Evolutionary conservation across 306 rosid species (phyloP), one percentile per base, ranked within the genome.

Genomic region (Vachellia pachyceras): DNA sequence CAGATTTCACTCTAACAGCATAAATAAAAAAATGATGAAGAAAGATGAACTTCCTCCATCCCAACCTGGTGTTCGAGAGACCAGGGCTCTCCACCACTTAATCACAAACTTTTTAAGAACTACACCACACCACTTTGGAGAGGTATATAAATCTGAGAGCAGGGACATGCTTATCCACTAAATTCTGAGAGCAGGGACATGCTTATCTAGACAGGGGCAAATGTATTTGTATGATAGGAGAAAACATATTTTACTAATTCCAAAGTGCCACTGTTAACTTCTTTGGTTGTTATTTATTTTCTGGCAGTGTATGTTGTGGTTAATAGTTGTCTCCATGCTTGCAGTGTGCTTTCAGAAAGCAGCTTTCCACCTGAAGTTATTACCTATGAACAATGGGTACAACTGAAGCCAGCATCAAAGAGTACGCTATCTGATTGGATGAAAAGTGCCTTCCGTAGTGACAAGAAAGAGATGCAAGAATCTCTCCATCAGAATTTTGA

Each of bases 361-460:
- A 3, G 75, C 85, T 91, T 93, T 80, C 91, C 98, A 46, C 75
- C 93, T 54, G 99, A 95, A 82, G 94, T 95, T 73, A 79, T 93
- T 74, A 79, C 92, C 55, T 76, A 91, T 78, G 96, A 95, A 39
- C 90, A 91, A 82, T 91, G 92, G 98, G 49, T 72, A 22, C 89
- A 87, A 60, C 86, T 88, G 84, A 95, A 95, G 86, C 90, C 99
- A 18, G 95, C 80, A 72, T 12, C 84, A 37, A 90, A 87, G 79
- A 80, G 85, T 73, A 82, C 64, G 80, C 14, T 93, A 46, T 84
- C 96, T 75, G 85, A 92, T 75, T 93, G 97, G 98, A 79, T 95
- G 42, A 93, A 90, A 80, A 90, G 89, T 67, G 85, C 96, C 67
- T 81, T 95, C 73, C 77, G 79, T 29, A 22, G 86, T 71, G 97